Percentiles rank a stretch among this genome's conserved stretches.
Conservation (phyloP, 2,329 filamentous ascomycete genomes). For the Chrysosporium queenslandicum region DNA sequence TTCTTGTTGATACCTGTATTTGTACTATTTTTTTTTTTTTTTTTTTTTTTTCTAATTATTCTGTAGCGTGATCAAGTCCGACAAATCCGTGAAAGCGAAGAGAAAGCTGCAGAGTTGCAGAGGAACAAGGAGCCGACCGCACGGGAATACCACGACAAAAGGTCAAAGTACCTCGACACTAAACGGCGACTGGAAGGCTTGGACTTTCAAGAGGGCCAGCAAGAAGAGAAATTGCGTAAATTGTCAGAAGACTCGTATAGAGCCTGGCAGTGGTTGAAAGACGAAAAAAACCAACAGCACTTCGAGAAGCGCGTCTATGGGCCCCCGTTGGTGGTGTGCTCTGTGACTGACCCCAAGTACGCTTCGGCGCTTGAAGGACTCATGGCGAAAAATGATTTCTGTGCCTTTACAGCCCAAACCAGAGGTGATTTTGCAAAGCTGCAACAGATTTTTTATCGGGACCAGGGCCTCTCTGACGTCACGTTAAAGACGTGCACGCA, state of each 20-base stretch:
- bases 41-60: constrained; percentile 22
- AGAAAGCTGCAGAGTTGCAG: constrained; percentile 36
- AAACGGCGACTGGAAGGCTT: constrained; percentile 49
- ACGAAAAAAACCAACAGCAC: constrained; percentile 46
- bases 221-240: constrained; percentile 54
- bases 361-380: constrained; percentile 51
- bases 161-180: constrained; percentile 29
- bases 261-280: constrained; percentile 74
- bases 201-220: constrained; percentile 65
- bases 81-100: constrained; percentile 28
- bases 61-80: constrained; percentile 48
- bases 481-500: constrained; percentile 56
- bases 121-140: constrained; percentile 24
- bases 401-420: constrained; percentile 64
- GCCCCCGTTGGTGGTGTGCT: constrained; percentile 70
- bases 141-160: constrained; percentile 15
- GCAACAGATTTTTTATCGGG: constrained; percentile 52
- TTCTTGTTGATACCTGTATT: too few species aligned
- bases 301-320: constrained; percentile 73
- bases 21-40: neutral
- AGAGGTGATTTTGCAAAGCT: constrained; percentile 64
- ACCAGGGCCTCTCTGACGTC: constrained; percentile 58
- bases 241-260: constrained; percentile 53
- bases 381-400: constrained; percentile 45
- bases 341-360: constrained; percentile 62